These are phyloP conservation scores for Saccharomyces paradoxus DNA, from an alignment of 805 yeast species.

Conservation along the genomic window DNA sequence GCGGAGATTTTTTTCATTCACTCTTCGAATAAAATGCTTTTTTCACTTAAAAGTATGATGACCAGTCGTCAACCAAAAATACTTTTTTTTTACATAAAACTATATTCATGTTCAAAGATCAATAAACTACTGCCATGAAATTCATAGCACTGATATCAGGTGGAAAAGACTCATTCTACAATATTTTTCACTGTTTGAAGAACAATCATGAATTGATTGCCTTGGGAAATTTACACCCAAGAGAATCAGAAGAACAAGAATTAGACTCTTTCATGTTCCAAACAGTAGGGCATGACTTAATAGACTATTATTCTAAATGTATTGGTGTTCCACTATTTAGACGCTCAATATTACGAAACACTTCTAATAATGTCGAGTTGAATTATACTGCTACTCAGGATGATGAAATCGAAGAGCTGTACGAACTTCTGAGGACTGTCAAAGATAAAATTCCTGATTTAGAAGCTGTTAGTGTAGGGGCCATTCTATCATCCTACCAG, in stretches of 20 bases:
- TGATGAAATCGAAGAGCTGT: conserved; percentile 88
- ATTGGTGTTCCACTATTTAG: conserved; percentile 75
- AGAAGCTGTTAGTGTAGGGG: conserved; percentile 89
- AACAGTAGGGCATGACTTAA: conserved; percentile 85
- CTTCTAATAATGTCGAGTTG: conserved; percentile 52
- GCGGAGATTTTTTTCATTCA: conserved; percentile 19
- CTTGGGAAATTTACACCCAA: conserved; percentile 75
- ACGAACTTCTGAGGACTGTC: conserved; percentile 42
- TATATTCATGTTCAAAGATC: neutral
- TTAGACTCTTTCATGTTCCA: conserved; percentile 95
- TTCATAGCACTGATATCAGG: conserved; percentile 90
- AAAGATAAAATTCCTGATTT: conserved; percentile 54
- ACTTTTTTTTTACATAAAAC: too few species aligned
- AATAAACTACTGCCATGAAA: conserved; percentile 51
- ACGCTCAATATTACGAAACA: conserved; percentile 48
- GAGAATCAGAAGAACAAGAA: conserved; percentile 46
- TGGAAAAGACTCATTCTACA: conserved; percentile 92
- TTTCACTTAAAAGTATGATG: too few species aligned
- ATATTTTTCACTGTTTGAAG: conserved; percentile 74
- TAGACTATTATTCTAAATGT: conserved; percentile 58
- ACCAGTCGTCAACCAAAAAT: too few species aligned
- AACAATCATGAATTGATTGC: conserved; percentile 84
- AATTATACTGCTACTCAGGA: conserved; percentile 60
- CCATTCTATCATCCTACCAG: conserved; percentile 91
- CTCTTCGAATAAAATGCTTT: too few species aligned